phyloP scores from a whole-genome alignment of 768 basidiomycete species.

The Termitomyces heimii region DNA sequence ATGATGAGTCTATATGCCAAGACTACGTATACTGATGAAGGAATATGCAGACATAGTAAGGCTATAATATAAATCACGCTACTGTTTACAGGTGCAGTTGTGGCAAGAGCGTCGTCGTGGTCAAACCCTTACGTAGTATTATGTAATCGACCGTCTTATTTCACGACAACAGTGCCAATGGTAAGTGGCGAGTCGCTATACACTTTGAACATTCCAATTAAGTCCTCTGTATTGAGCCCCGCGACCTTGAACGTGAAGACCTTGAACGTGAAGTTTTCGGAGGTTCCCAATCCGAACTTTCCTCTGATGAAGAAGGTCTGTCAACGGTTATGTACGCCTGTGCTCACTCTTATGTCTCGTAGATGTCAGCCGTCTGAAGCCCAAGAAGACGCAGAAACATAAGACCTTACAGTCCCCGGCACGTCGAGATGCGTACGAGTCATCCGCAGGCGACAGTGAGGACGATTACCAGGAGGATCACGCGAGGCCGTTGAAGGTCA shows the following conservation, averaged over 20 bases:
- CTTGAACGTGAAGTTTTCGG: conserved; percentile 78
- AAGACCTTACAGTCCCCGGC: conserved; percentile 26
- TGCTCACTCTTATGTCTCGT: not conserved
- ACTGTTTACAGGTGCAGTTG: too few species aligned
- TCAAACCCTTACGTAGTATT: not conserved
- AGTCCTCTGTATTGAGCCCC: conserved; percentile 3
- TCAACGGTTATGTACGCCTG: not conserved
- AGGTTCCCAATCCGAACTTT: conserved; percentile 80
- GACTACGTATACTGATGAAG: too few species aligned
- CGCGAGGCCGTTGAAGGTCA: conserved; percentile 21
- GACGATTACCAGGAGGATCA: conserved; percentile 44
- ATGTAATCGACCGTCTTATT: not conserved
- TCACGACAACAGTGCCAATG: not conserved
- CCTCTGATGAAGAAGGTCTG: conserved; percentile 61
- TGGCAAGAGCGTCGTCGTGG: too few species aligned
- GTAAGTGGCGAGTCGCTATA: not conserved
- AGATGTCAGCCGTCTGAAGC: conserved; percentile 40
- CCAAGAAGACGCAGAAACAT: conserved; percentile 26
- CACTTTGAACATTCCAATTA: not conserved
- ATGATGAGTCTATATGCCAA: too few species aligned
- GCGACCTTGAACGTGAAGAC: conserved; percentile 43
- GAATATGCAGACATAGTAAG: not conserved
- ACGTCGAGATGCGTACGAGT: conserved; percentile 52
- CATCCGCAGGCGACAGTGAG: conserved; percentile 37
- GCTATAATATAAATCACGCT: too few species aligned